These are phyloP conservation scores for Tylopilus felleus DNA, from an alignment of 768 basidiomycete genomes.

Conservation along the genomic window DNA sequence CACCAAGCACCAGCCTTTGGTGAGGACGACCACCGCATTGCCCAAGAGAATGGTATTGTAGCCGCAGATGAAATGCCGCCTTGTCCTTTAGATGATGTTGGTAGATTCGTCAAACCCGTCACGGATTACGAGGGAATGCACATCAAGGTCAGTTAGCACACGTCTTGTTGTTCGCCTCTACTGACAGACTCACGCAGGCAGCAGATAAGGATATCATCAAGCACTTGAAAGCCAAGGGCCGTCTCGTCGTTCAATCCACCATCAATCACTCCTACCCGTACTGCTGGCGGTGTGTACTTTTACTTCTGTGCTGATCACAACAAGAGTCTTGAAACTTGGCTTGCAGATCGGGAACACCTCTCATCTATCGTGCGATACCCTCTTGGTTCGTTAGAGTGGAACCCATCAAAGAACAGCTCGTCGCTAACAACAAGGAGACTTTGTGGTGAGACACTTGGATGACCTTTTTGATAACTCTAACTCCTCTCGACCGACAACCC, in stretches of 20 bases:
- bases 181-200: slow-evolving; percentile 44
- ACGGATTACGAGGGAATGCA: slow-evolving; percentile 84
- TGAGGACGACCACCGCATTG: slow-evolving; percentile 97
- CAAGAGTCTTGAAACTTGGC: background rate
- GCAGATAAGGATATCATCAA: slow-evolving; percentile 96
- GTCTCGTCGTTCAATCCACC: slow-evolving; percentile 84
- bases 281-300: slow-evolving; percentile 79
- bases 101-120: slow-evolving; percentile 85
- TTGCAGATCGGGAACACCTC: slow-evolving; percentile 83
- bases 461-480: background rate
- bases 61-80: slow-evolving; percentile 90
- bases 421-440: slow-evolving; percentile 86
- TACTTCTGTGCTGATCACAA: background rate
- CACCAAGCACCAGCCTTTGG: slow-evolving; percentile 99
- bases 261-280: slow-evolving; percentile 91
- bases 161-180: background rate
- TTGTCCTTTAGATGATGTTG: slow-evolving; percentile 90
- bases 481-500: slow-evolving; percentile 4
- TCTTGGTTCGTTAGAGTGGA: slow-evolving; percentile 94
- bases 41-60: slow-evolving; percentile 80
- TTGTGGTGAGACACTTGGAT: slow-evolving; percentile 57
- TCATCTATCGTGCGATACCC: slow-evolving; percentile 94
- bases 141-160: slow-evolving; percentile 65
- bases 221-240: slow-evolving; percentile 78
- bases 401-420: slow-evolving; percentile 79